Evolutionary conservation across 2,329 filamentous ascomycete genomes (phyloP), one percentile per base, ranked within the genome.

Genomic region (Westerdykella aurantiaca): DNA sequence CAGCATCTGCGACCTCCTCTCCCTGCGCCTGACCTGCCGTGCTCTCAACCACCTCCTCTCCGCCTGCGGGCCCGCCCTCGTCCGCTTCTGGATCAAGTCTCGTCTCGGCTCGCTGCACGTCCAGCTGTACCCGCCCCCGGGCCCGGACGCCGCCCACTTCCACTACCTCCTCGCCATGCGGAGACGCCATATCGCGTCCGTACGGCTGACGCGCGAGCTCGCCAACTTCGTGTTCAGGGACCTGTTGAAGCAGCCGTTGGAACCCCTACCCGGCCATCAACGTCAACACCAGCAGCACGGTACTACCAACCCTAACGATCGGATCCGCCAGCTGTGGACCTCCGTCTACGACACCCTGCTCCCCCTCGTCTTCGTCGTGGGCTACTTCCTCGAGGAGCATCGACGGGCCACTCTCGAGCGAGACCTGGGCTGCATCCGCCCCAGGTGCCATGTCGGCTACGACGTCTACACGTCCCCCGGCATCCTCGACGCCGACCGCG

Each of bases 311-410:
- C 18, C 18, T 21, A 21, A 21, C 6, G 18, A 21, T 21, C 18
- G 18, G 6, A 21, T 6, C 18, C 53, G 53, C 37, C 60, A 63
- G 47, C 46, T 64, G 44, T 66, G 63, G 64, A 56, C 53, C 3
- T 63, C 62, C 5, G 58, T 65, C 43, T 65, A 64, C 42, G 59
- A 66, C 34, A 58, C 61, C 43, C 61, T 66, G 59, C 60, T 66
- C 34, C 62, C 63, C 16, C 51, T 67, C 17, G 62, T 66, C 12
- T 66, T 67, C 50, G 59, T 60, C 1, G 62, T 67, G 6, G 62
- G 60, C 1, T 66, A 63, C 38, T 67, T 67, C 43, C 56, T 66
- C 34, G 61, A 66, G 45, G 61, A 64, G 50, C 61, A 66, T 46
- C 53, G 61, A 39, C 47, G 61, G 23, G 48, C 54, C 5, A 52